These are phyloP conservation scores for Zasmidium cellare DNA, from an alignment of 2,329 filamentous ascomycete species.

Conservation along the genomic window DNA sequence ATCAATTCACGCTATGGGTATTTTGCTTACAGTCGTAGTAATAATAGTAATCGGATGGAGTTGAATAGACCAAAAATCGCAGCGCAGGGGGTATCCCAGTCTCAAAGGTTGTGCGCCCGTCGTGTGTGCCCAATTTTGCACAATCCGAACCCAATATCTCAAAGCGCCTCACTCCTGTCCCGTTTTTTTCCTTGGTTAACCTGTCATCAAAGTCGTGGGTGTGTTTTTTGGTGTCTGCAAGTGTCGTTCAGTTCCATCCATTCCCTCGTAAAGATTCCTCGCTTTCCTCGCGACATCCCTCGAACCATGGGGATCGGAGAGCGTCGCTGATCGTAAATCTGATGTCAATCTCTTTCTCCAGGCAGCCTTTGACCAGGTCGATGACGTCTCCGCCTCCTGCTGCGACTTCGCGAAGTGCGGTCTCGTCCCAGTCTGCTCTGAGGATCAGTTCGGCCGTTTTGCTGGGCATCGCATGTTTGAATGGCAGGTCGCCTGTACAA, in stretches of 20 bases:
- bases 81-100: background rate
- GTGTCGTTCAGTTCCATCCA: background rate
- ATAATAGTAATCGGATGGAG: background rate
- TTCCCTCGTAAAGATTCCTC: conserved; percentile 14
- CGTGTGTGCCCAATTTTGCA: no score
- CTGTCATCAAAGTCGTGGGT: conserved; percentile 8
- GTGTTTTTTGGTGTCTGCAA: background rate
- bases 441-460: conserved; percentile 61
- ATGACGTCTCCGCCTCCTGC: conserved; percentile 49
- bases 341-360: conserved; percentile 56
- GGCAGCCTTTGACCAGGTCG: conserved; percentile 60
- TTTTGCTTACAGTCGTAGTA: background rate
- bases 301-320: conserved; percentile 57
- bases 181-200: background rate
- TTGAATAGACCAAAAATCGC: conserved; percentile 2
- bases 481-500: conserved; percentile 62
- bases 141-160: background rate
- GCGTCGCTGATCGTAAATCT: conserved; percentile 61
- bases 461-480: conserved; percentile 60
- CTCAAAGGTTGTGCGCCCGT: background rate
- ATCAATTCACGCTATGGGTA: background rate
- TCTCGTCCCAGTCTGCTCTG: conserved; percentile 58
- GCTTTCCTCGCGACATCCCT: conserved; percentile 25
- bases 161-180: background rate
- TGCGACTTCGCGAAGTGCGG: conserved; percentile 48